phyloP scores from a whole-genome alignment of 306 rosid species.

The Cicer bijugum region DNA sequence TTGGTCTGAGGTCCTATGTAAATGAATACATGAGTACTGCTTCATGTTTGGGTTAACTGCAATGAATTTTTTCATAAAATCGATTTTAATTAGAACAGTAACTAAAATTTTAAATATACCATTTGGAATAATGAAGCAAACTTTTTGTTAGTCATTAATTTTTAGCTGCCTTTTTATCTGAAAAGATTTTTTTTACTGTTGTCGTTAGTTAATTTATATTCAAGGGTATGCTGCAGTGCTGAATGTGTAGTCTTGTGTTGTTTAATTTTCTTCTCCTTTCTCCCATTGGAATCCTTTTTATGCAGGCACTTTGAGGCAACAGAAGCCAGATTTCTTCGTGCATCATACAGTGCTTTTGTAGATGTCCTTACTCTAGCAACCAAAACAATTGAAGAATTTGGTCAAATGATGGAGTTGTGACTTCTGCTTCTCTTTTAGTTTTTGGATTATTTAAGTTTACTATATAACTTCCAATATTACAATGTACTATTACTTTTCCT shows the following conservation, averaged over 20 bases:
- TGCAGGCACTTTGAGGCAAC: slow-evolving; percentile 88
- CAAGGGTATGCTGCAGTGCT: background rate
- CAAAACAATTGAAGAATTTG: slow-evolving; percentile 84
- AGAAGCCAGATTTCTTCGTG: slow-evolving; percentile 94
- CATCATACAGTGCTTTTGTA: slow-evolving; percentile 84
- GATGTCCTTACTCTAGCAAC: slow-evolving; percentile 79
- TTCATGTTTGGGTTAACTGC: slow-evolving; percentile 30
- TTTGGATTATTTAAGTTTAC: slow-evolving; percentile 19
- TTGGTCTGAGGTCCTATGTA: slow-evolving; percentile 2
- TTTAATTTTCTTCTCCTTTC: background rate
- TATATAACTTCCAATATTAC: background rate
- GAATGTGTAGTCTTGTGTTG: background rate
- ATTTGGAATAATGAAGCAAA: background rate
- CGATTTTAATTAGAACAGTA: background rate
- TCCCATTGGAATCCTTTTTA: background rate
- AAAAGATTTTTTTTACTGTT: background rate
- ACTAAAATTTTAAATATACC: slow-evolving; percentile 13
- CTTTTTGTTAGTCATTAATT: slow-evolving; percentile 9
- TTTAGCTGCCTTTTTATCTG: slow-evolving; percentile 18
- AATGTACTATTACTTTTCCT: slow-evolving; percentile 2
- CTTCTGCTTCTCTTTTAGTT: slow-evolving; percentile 12
- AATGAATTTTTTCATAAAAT: background rate
- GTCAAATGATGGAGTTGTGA: slow-evolving; percentile 66
- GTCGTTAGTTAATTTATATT: slow-evolving; percentile 19
- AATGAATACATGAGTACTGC: slow-evolving; percentile 5